Base-by-base conservation (phyloP, 805 yeast species). In the Starmerella stellata region DNA sequence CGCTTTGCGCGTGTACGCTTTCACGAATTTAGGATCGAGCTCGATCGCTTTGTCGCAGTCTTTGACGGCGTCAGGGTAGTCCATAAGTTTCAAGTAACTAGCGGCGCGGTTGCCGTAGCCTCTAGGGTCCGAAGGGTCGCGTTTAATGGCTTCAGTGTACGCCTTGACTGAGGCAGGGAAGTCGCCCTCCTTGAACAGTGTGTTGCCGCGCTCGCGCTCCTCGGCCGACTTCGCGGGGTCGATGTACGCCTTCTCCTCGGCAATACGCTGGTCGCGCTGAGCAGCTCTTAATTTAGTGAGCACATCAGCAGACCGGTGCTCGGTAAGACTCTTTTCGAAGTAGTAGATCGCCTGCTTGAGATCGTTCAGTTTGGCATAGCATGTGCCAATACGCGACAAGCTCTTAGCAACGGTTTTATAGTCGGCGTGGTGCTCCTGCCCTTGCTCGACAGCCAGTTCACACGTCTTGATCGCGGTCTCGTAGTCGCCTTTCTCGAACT, bases 61-160 rank as follows among this genome's bases (percentile, higher is more conserved):
- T 52, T 70, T 69, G 41, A 90, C 76, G 15, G 93, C 95, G 50
- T 87, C 96, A 16, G 95, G 95, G 78, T 87, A 90, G 11, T 95
- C 81, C 79, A 87, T 73, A 50, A 90, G 71, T 62, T 90, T 90
- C 35, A 93, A 76, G 56, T 78, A 70, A 1, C 94, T 94, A 30
- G 98, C 98, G 38, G 99, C 98, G 63, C 99, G 78, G 66, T 90
- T 90, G 27, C 93, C 83, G 61, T 83, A 90, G 41, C 95, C 96
- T 60, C 95, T 74, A 19, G 93, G 92, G 60, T 90, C 96, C 40
- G 74, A 74, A 41, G 99, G 99, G n/a, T 85, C 83, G 59, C 99
- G 78, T 63, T 83, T 81, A 52, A 87, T 68, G 85, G 90, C 90
- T 63, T 90, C 98, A 36, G 92, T 69, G 62, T 90, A 90, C 4